Evolutionary conservation across 2,329 filamentous ascomycete genomes (phyloP).

Genomic region (Chaetothyriales sp.): DNA sequence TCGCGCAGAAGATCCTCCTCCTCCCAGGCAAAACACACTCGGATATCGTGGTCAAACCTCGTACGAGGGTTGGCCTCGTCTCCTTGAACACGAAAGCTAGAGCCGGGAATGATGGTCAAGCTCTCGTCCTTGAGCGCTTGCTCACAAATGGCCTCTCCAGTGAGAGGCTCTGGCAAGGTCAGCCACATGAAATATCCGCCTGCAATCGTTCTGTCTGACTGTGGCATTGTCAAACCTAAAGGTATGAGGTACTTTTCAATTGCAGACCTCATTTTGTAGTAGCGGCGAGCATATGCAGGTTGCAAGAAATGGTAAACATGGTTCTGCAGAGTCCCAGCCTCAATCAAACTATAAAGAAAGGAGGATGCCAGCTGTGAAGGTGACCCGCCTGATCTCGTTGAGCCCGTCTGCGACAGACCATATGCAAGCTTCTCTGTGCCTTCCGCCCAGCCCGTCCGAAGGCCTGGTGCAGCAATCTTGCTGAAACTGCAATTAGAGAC

Average conservation of each 20-base stretch:
- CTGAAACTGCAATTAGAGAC: slow-evolving; percentile 82
- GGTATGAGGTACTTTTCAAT: slow-evolving; percentile 49
- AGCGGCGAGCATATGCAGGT: slow-evolving; percentile 43
- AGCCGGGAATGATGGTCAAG: slow-evolving; percentile 54
- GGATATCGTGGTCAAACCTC: slow-evolving; percentile 46
- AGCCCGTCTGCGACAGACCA: slow-evolving; percentile 46
- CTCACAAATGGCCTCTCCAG: slow-evolving; percentile 42
- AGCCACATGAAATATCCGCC: slow-evolving; percentile 87
- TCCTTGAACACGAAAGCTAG: slow-evolving; percentile 53
- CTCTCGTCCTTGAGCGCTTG: slow-evolving; percentile 49
- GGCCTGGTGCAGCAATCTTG: slow-evolving; percentile 71
- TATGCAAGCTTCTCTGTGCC: slow-evolving; percentile 48
- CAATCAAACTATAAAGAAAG: slow-evolving; percentile 42
- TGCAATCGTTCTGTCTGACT: slow-evolving; percentile 35
- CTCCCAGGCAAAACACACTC: slow-evolving; percentile 63
- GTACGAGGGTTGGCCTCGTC: slow-evolving; percentile 37
- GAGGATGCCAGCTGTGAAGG: slow-evolving; percentile 47
- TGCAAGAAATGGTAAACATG: slow-evolving; percentile 42
- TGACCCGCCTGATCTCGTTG: slow-evolving; percentile 44
- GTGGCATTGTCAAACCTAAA: slow-evolving; percentile 44
- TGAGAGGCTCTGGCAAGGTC: slow-evolving; percentile 42
- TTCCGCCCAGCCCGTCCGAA: slow-evolving; percentile 81
- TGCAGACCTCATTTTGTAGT: slow-evolving; percentile 42
- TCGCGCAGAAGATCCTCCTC: slow-evolving; percentile 51
- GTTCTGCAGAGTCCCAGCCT: slow-evolving; percentile 37